phyloP scores from a whole-genome alignment of 352 stramenopile species.

The Blastocystis sp. region DNA sequence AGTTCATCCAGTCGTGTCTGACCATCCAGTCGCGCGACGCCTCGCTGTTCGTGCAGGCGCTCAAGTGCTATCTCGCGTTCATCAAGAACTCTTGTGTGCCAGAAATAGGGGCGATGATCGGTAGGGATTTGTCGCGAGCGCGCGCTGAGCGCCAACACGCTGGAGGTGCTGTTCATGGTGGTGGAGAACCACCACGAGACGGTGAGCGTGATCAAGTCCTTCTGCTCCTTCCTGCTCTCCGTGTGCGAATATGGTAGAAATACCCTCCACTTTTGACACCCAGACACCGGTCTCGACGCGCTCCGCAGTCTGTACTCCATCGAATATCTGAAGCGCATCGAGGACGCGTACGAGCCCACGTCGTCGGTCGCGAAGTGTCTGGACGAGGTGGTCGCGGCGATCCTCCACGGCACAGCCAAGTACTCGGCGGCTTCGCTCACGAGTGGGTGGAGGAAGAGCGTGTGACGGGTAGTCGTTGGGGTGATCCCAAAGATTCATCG shows the following conservation, averaged over 20 bases:
- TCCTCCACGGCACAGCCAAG: background rate
- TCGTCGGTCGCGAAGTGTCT: background rate
- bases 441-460: background rate
- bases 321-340: background rate
- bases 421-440: background rate
- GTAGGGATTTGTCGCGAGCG: constrained; percentile 66
- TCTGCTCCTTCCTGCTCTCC: background rate
- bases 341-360: background rate
- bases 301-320: constrained; percentile 19
- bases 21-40: constrained; percentile 12
- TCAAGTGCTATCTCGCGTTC: constrained; percentile 1
- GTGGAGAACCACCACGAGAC: background rate
- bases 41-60: background rate
- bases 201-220: background rate
- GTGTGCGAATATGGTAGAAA: constrained; percentile 39
- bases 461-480: background rate
- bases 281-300: constrained; percentile 39
- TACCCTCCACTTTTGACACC: background rate
- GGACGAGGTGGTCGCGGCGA: background rate
- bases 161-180: constrained; percentile 1
- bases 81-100: constrained; percentile 17
- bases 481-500: background rate
- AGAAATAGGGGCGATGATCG: background rate
- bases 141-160: background rate
- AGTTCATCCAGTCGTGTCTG: constrained; percentile 41